phyloP scores from a whole-genome alignment of 495 filamentous ascomycete genomes.

The Trichocladium antarcticum region DNA sequence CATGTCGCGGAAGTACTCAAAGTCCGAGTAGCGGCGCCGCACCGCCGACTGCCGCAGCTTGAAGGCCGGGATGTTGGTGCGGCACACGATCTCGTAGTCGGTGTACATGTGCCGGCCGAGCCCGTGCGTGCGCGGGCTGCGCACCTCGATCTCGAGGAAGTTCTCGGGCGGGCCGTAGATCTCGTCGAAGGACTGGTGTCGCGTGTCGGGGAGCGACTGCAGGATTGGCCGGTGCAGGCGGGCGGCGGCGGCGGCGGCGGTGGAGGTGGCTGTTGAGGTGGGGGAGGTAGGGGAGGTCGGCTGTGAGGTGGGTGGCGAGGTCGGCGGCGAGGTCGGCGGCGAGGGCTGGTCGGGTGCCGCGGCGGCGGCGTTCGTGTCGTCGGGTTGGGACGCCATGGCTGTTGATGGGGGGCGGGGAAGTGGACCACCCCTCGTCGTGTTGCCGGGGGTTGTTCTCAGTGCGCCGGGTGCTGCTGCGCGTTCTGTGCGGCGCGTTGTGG shows the following conservation, averaged over 20 bases:
- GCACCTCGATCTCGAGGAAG: constrained; percentile 95
- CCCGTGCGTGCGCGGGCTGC: constrained; percentile 89
- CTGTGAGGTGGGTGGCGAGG: constrained; percentile 6
- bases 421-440: neutral
- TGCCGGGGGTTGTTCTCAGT: neutral
- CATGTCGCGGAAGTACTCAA: constrained; percentile 97
- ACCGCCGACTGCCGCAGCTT: constrained; percentile 74
- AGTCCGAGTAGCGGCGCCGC: constrained; percentile 90
- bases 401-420: neutral
- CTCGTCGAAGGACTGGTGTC: constrained; percentile 93
- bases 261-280: constrained; percentile 16
- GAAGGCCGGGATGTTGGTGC: constrained; percentile 98
- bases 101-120: constrained; percentile 95
- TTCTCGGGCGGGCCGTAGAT: constrained; percentile 98
- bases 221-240: constrained; percentile 47
- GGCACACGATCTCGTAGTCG: constrained; percentile 92
- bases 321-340: constrained; percentile 5
- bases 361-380: constrained; percentile 15
- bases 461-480: neutral
- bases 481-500: too few relatives aligned
- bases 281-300: constrained; percentile 27
- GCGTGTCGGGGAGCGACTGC: constrained; percentile 74
- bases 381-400: constrained; percentile 5
- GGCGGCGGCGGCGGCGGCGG: constrained; percentile 28
- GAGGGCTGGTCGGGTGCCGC: constrained; percentile 16